phyloP scores from a whole-genome alignment of 306 rosid species.

The Pyrus pyrifolia region DNA sequence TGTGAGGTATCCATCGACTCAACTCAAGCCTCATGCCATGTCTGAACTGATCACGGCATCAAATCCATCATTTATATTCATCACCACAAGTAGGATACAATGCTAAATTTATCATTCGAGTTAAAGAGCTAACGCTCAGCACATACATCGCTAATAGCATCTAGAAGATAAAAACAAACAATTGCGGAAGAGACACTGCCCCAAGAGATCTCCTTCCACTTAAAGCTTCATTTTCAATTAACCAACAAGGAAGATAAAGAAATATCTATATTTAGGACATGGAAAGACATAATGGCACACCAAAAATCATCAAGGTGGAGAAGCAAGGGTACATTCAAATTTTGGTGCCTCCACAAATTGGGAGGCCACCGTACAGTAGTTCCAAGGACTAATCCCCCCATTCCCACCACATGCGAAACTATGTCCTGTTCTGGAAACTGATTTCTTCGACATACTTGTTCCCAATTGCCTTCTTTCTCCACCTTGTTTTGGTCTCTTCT shows the following conservation, averaged over 20 bases:
- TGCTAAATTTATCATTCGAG: neutral
- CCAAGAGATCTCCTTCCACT: neutral
- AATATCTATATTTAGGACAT: neutral
- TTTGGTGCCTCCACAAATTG: neutral
- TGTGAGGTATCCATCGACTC: neutral
- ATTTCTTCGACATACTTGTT: neutral
- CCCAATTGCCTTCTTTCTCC: neutral
- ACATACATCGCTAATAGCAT: neutral
- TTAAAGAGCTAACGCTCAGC: neutral
- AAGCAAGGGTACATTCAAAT: neutral
- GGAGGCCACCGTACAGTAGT: neutral
- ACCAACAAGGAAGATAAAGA: neutral
- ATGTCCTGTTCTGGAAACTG: neutral
- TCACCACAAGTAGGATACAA: neutral
- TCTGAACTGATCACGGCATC: neutral
- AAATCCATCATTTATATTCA: neutral
- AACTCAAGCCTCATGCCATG: neutral
- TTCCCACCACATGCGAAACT: neutral
- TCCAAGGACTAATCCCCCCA: neutral
- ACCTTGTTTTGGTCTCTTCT: neutral
- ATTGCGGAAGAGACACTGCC: neutral
- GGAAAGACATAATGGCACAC: neutral
- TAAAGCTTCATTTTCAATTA: neutral
- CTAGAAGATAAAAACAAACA: neutral
- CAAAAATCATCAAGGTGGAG: neutral